Base-by-base conservation (phyloP, 2,329 filamentous ascomycete genomes). In the Fusarium fujikuroi region DNA sequence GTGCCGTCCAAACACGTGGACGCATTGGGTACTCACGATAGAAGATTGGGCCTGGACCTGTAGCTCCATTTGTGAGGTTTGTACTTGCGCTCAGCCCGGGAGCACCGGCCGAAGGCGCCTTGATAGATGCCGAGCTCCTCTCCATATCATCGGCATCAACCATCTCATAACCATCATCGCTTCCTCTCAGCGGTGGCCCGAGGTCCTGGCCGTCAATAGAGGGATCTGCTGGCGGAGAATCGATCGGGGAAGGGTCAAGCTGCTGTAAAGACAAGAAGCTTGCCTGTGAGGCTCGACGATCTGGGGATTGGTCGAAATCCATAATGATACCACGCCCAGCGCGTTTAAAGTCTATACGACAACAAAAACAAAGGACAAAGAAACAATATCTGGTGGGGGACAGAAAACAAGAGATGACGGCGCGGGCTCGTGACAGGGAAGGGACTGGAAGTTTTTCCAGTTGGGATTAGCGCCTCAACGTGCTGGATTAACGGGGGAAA, bases 221-320 rank as follows among this genome's bases (percentile, higher is more conserved):
- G 53, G 82, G 80, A 66, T 83, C 81, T 23, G 79, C 87, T 60
- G 91, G 78, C 4, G 84, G 82, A 42, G 82, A 82, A 32, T 88
- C 92, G 47, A 97, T 93, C 0, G 95, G 95, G 28, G 91, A 91
- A 7, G 95, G 95, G 60, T 97, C 95, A 70, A 98, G 86, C 79
- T 95, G 90, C 58, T 92, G 87, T 65, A 97, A 87, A 46, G 92
- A 92, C 65, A 90, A 83, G 60, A 91, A 82, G 42, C 81, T 75
- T 30, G 77, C 77, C 61, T 73, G 72, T 16, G 78, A 80, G 62
- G 67, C 66, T 62, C 73, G 76, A 59, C 74, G 69, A 46, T 72
- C 66, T 25, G 66, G 64, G 28, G 66, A 69, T 59, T 70, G 73
- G 50, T 75, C 72, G 63, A 63, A 43, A 40, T 78, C 77, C 77